These are phyloP conservation scores for Polytrichum commune DNA, from an alignment of 225 moss, liverwort and hornwort genomes.

Conservation along the genomic window DNA sequence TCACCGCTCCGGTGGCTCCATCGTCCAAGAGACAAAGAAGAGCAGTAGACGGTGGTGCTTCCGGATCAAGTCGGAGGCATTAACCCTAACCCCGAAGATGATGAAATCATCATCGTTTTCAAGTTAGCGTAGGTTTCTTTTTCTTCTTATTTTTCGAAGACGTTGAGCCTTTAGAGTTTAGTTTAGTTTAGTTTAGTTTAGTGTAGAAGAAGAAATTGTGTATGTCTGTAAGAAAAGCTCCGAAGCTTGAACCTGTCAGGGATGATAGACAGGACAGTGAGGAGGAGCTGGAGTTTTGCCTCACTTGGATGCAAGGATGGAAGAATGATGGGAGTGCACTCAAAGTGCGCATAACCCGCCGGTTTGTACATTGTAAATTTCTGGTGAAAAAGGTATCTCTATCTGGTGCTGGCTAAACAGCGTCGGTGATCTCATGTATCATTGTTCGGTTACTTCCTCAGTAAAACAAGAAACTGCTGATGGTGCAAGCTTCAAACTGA, in stretches of 20 bases:
- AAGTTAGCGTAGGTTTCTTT: background rate
- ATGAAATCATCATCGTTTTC: too few species aligned
- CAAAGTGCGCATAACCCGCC: background rate
- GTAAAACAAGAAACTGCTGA: background rate
- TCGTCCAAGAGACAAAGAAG: slow-evolving; percentile 18
- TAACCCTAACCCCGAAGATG: background rate
- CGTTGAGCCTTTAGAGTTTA: background rate
- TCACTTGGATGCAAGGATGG: too few species aligned
- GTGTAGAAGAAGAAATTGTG: too few species aligned
- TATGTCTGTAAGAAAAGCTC: background rate
- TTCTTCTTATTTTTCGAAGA: background rate
- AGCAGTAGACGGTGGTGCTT: background rate
- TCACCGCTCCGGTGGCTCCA: slow-evolving; percentile 20
- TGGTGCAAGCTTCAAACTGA: too few species aligned
- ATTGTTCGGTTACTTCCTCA: background rate
- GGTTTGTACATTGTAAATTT: background rate
- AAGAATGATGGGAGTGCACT: too few species aligned
- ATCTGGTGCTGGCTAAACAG: background rate
- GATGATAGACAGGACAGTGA: background rate
- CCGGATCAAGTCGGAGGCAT: background rate
- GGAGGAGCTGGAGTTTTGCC: background rate
- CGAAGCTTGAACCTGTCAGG: background rate
- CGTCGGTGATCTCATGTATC: background rate
- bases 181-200: too few species aligned
- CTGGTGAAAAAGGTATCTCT: background rate